Evolutionary conservation across 345 rosid genomes (phyloP).

Genomic region (Pistacia vera): DNA sequence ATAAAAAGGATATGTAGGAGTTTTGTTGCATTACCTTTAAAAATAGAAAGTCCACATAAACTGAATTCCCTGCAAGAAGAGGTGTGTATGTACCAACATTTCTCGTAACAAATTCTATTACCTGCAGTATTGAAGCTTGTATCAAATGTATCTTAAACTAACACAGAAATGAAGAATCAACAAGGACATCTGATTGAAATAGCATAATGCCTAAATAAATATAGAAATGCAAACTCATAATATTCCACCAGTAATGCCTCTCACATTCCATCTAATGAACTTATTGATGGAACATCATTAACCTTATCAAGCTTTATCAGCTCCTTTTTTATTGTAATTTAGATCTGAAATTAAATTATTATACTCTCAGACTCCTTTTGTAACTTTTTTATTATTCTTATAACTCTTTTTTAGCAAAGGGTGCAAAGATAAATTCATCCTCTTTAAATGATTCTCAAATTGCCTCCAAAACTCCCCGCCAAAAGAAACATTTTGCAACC

Average conservation of each 20-base stretch:
- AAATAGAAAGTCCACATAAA: slow-evolving; percentile 74
- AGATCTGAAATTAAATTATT: too few relatives aligned
- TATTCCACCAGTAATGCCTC: neutral
- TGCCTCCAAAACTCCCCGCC: too few relatives aligned
- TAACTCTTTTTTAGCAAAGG: too few relatives aligned
- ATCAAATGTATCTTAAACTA: neutral
- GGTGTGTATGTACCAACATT: slow-evolving; percentile 65
- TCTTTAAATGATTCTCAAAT: too few relatives aligned
- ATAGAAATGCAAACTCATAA: neutral
- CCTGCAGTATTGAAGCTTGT: slow-evolving; percentile 49
- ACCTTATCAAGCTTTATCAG: too few relatives aligned
- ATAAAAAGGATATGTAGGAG: neutral
- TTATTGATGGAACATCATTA: too few relatives aligned
- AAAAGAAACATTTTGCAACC: too few relatives aligned
- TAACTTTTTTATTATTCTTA: too few relatives aligned
- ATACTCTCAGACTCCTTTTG: too few relatives aligned
- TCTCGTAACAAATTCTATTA: slow-evolving; percentile 66
- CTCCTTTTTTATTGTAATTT: too few relatives aligned
- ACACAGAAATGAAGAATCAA: slow-evolving; percentile 5
- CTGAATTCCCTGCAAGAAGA: slow-evolving; percentile 82
- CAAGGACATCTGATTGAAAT: neutral
- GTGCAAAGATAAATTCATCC: too few relatives aligned
- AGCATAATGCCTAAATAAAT: neutral
- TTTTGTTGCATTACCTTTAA: slow-evolving; percentile 57
- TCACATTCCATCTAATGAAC: too few relatives aligned